Percentiles rank a stretch among this genome's conserved stretches.
phyloP scores from a whole-genome alignment of 352 stramenopile species.

The Blastocystis sp. region DNA sequence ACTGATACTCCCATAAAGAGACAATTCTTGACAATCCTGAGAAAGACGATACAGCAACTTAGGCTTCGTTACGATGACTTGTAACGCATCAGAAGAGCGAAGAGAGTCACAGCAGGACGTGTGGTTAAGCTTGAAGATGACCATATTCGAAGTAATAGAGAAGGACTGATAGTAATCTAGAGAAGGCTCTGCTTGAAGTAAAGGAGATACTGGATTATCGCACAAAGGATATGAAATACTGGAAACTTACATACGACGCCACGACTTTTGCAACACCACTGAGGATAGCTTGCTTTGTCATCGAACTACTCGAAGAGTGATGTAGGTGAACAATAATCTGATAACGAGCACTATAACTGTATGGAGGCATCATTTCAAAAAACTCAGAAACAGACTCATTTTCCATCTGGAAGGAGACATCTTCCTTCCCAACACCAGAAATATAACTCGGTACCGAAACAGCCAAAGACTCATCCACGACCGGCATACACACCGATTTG shows the following conservation, averaged over 20 bases:
- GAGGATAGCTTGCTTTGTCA: background rate
- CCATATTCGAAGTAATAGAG: conserved; percentile 13
- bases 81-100: background rate
- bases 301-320: background rate
- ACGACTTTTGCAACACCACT: background rate
- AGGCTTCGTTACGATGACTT: background rate
- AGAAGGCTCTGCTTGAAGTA: background rate
- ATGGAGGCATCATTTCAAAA: conserved; percentile 38
- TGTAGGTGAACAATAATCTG: conserved; percentile 33
- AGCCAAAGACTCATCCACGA: background rate
- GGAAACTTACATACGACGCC: background rate
- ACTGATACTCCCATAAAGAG: background rate
- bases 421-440: background rate
- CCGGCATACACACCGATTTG: conserved; percentile 35
- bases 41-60: background rate
- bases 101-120: background rate
- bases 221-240: conserved; percentile 43
- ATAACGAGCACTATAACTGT: conserved; percentile 29
- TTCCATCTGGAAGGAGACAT: background rate
- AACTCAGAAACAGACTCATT: background rate
- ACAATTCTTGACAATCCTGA: conserved; percentile 22
- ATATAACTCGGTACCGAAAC: background rate
- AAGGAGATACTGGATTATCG: background rate
- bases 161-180: conserved; percentile 9
- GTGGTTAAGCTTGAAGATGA: conserved; percentile 15